Evolutionary conservation across 2,329 filamentous ascomycete genomes (phyloP), one percentile per base, ranked within the genome.

Genomic region (Scedosporium apiospermum): DNA sequence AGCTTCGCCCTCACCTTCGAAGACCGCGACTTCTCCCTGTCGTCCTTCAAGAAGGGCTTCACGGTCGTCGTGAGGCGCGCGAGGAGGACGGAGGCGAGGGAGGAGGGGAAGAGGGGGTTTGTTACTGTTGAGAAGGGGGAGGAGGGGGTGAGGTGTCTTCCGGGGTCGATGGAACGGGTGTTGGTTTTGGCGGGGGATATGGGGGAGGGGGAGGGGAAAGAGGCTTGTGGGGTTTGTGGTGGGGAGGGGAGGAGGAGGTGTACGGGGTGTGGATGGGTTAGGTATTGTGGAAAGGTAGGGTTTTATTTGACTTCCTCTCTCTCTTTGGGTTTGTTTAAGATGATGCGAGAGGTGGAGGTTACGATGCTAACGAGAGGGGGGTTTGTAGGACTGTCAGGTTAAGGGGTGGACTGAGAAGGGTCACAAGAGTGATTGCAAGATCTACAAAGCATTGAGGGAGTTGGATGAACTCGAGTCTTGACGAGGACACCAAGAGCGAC

Each of bases 1-100:
- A 71, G 76, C 41, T 80, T 81, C 65, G 79, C 79, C 2, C 71
- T 81, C 6, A 75, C 77, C 0, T 82, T 80, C 62, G 76, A 77
- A 63, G 76, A 77, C 38, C 65, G 69, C 26, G 73, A 66, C 9
- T 69, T 73, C 44, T 73, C 72, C 64, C 69, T 72, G 6, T 67
- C 65, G 67, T 74, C 70, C 57, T 78, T 79, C 58, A 70, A 71
- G 38, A 76, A 74, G 63, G 78, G 77, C 2, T 68, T 69, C 63
- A 77, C 75, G 6, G 69, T 75, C 3, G 71, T 78, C 0, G 68
- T 80, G 1, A 73, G 71, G 7, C 41, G 70, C 2, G 77, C 75
- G 18, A 59, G 62, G 58, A 67, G 74, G 46, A 75, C 71, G 10
- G 70, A 71, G 30, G 72, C 74, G 44, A 46, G 30, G 14, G 68